A percentile compares a stretch with the other conserved stretches of the same genome.
Conservation (phyloP, 2,329 filamentous ascomycete genomes). For the Escovopsis sp. region DNA sequence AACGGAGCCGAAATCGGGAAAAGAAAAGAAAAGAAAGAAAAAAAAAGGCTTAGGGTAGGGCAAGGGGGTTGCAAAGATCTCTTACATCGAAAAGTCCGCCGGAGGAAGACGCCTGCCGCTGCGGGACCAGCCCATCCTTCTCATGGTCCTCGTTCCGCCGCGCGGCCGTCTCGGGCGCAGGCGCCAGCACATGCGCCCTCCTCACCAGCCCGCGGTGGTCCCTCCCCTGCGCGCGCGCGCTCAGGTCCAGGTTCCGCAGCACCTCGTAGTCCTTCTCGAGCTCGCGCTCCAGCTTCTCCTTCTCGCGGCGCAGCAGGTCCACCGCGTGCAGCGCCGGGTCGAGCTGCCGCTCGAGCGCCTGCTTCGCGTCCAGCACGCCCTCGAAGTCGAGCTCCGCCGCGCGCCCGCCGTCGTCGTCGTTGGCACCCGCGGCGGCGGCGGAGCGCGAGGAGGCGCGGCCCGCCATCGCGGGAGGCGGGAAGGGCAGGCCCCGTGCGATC, state of each 20-base stretch:
- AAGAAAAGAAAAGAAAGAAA: too few relatives aligned
- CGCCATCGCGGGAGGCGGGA: slow-evolving; percentile 37
- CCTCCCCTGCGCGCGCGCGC: slow-evolving; percentile 39
- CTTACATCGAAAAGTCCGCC: slow-evolving; percentile 9
- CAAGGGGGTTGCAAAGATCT: neutral
- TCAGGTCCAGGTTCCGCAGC: slow-evolving; percentile 36
- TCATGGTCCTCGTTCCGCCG: slow-evolving; percentile 2
- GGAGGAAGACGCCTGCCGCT: neutral
- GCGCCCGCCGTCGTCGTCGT: slow-evolving; percentile 25
- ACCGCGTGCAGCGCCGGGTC: slow-evolving; percentile 49
- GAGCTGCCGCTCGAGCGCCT: slow-evolving; percentile 41
- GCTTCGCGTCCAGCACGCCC: slow-evolving; percentile 44
- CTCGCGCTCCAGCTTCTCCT: slow-evolving; percentile 38
- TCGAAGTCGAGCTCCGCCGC: slow-evolving; percentile 53
- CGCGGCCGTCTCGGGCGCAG: slow-evolving; percentile 14
- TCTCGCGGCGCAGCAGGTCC: slow-evolving; percentile 43
- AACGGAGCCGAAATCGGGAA: neutral
- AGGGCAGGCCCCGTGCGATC: slow-evolving; percentile 46
- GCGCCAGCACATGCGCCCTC: slow-evolving; percentile 36
- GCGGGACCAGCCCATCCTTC: slow-evolving; percentile 2
- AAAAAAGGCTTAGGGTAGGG: neutral
- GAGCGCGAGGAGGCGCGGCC: slow-evolving; percentile 6
- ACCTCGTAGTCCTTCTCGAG: slow-evolving; percentile 40
- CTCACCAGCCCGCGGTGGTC: slow-evolving; percentile 34
- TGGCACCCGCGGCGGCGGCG: neutral